A percentile compares a stretch with the other conserved stretches of the same genome.
Conservation (phyloP, 495 filamentous ascomycete species). For the Clohesyomyces aquaticus region DNA sequence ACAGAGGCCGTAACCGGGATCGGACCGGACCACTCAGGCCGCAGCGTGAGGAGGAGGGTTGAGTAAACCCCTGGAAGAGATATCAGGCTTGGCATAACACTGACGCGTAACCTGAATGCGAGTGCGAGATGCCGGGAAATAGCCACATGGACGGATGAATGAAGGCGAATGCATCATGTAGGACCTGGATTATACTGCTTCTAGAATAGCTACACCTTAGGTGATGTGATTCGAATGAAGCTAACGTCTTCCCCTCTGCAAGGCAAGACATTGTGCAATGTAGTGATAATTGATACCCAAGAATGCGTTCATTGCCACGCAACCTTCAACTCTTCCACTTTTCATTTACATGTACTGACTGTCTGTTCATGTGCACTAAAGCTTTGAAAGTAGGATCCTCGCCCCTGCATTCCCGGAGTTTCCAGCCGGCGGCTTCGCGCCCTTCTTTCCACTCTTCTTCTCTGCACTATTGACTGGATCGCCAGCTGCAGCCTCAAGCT, state of each 20-base stretch:
- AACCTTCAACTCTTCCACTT: background rate
- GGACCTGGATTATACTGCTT: conserved; percentile 6
- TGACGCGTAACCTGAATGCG: conserved; percentile 10
- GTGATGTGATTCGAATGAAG: no score
- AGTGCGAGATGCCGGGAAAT: background rate
- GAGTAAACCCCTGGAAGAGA: conserved; percentile 20
- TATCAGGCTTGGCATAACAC: background rate
- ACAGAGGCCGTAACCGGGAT: conserved; percentile 49
- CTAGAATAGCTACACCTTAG: background rate
- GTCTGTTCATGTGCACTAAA: background rate
- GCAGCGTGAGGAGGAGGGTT: conserved; percentile 38
- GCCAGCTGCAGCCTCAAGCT: conserved; percentile 56
- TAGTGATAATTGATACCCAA: background rate
- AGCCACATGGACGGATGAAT: background rate
- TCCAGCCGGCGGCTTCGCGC: conserved; percentile 35
- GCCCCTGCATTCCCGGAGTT: conserved; percentile 58
- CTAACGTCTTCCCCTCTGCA: no score
- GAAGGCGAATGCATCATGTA: background rate
- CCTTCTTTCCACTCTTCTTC: conserved; percentile 46
- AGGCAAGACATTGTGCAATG: no score
- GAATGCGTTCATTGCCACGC: conserved; percentile 6
- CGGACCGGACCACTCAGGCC: conserved; percentile 27
- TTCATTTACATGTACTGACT: background rate
- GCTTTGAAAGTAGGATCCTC: conserved; percentile 56
- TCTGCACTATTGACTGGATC: conserved; percentile 36